A percentile compares a stretch with the other conserved stretches of the same genome.
Evolutionary conservation across 2,329 filamentous ascomycete genomes (phyloP).

Genomic region (Hyphodiscus sp.): DNA sequence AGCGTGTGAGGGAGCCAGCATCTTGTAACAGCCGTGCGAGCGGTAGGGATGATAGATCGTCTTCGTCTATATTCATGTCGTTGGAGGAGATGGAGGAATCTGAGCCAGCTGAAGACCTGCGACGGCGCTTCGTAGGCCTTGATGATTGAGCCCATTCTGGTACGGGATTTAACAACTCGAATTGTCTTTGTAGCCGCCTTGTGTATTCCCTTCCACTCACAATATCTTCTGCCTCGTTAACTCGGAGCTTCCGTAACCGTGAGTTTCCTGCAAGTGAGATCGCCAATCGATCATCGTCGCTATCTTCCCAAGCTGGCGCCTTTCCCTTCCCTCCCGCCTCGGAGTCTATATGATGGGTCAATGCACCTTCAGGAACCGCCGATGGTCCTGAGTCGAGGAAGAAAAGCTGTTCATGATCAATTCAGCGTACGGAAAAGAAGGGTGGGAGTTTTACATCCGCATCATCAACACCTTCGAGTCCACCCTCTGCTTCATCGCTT

Average conservation of each 20-base stretch:
- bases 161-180: constrained; percentile 51
- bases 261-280: constrained; percentile 74
- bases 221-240: constrained; percentile 76
- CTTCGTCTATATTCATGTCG: constrained; percentile 47
- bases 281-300: constrained; percentile 82
- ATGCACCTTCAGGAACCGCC: constrained; percentile 14
- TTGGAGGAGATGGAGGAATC: constrained; percentile 33
- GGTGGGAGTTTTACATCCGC: constrained; percentile 43
- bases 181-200: constrained; percentile 73
- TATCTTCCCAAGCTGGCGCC: constrained; percentile 79
- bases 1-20: constrained; percentile 54
- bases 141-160: constrained; percentile 54
- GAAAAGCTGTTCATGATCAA: constrained; percentile 28
- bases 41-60: constrained; percentile 63
- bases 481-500: constrained; percentile 29
- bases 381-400: constrained; percentile 33
- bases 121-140: constrained; percentile 43
- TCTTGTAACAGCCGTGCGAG: constrained; percentile 75
- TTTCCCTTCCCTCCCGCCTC: constrained; percentile 35
- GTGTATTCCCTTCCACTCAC: constrained; percentile 84
- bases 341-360: constrained; percentile 14
- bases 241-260: constrained; percentile 74
- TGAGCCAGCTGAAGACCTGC: constrained; percentile 44
- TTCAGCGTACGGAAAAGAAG: neutral
- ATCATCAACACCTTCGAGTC: constrained; percentile 64